Evolutionary conservation across 805 yeast species (phyloP).

Genomic region (Yarrowia keelungensis): DNA sequence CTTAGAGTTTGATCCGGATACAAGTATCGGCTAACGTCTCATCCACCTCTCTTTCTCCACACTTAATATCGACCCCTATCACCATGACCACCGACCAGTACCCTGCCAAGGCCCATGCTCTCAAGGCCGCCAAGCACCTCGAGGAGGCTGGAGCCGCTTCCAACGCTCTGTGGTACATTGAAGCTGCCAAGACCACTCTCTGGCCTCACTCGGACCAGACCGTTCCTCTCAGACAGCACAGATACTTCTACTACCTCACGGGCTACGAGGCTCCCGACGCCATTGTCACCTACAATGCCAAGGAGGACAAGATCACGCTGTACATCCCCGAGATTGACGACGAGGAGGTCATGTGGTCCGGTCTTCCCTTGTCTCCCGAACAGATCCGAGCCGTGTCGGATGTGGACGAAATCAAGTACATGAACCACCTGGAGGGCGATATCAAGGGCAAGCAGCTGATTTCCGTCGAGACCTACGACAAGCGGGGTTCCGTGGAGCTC

Average conservation of each 20-base stretch:
- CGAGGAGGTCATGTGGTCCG: constrained; percentile 97
- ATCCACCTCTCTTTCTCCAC: constrained; percentile 2
- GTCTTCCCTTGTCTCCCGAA: constrained; percentile 73
- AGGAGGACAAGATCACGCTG: constrained; percentile 64
- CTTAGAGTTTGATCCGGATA: constrained; percentile 18
- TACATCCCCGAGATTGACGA: constrained; percentile 83
- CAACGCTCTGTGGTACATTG: constrained; percentile 47
- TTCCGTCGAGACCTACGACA: constrained; percentile 45
- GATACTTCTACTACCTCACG: constrained; percentile 85
- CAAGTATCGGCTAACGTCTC: not conserved
- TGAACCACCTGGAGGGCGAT: constrained; percentile 55
- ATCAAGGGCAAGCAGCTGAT: constrained; percentile 42
- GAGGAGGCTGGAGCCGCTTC: constrained; percentile 49
- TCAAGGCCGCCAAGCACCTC: constrained; percentile 45
- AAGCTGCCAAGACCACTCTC: constrained; percentile 52
- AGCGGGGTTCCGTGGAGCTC: constrained; percentile 40
- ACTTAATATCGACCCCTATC: not conserved
- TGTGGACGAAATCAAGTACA: constrained; percentile 80
- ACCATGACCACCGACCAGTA: constrained; percentile 56
- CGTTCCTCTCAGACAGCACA: constrained; percentile 81
- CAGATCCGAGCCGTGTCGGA: constrained; percentile 73
- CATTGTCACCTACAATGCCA: constrained; percentile 65
- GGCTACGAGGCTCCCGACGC: constrained; percentile 82
- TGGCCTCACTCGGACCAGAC: constrained; percentile 82
- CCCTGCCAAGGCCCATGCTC: constrained; percentile 83